Evolutionary conservation across 306 rosid genomes (phyloP), one percentile per base, ranked within the genome.

Genomic region (Carpinus viminea): DNA sequence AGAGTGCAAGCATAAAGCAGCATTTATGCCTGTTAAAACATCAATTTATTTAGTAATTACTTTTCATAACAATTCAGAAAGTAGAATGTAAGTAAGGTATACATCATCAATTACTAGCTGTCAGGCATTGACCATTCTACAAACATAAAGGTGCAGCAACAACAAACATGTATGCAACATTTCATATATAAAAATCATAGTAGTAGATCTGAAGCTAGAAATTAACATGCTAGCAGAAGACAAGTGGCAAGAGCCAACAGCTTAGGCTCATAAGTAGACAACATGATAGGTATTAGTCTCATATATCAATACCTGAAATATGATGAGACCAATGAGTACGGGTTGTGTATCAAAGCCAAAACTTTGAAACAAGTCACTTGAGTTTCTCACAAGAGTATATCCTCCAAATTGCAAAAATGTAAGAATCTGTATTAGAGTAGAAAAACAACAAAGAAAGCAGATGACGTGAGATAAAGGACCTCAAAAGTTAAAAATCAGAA

Each of bases 361-460:
- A 88, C 98, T 92, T 74, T 69, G 90, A 81, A 87, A 95, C 75
- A 95, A 85, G 83, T 93, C 90, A 31, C 80, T 87, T 51, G 98
- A 93, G 88, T 95, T 95, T 80, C 99, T 87, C 84, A 95, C 99
- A 47, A 93, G 89, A 36, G 99, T 90, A 83, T 91, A 95, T 56
- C 99, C 99, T 64, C 99, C 99, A 85, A 95, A 95, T 90, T 95
- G 99, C 89, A 93, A 68, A 78, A 95, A 76, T 73, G 98, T 91
- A 72, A 93, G 99, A 87, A 95, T 86, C 99, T 95, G 86, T 80
- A 77, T 48, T 38, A 59, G 20, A 47, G 46, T 31, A 78, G 34
- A 80, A 60, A 68, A 85, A 52, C 8, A 73, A 76, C 51, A 51
- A 36, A 72, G 56, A 26, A 79, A 72, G 55, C 46, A 74, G 59